Percentiles rank a stretch among this genome's conserved stretches.
phyloP scores from a whole-genome alignment of 768 basidiomycete genomes.

The Pisolithus orientalis region DNA sequence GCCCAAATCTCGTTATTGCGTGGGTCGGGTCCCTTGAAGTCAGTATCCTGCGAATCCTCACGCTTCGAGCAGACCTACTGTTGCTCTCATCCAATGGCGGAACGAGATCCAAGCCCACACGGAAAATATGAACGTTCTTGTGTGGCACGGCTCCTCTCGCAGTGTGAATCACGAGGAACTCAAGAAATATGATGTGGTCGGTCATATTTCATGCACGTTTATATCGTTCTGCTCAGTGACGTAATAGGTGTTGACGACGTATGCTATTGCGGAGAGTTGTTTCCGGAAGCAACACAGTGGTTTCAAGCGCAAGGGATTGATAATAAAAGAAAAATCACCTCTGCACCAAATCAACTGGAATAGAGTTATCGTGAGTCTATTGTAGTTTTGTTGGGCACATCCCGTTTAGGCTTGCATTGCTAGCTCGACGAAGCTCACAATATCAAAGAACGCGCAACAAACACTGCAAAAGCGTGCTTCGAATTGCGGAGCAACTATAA shows the following conservation, averaged over 20 bases:
- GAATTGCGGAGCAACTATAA: conserved; percentile 72
- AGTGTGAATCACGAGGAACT: conserved; percentile 62
- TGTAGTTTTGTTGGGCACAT: background rate
- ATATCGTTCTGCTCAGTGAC: conserved; percentile 4
- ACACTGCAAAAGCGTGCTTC: conserved; percentile 96
- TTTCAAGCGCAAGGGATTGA: conserved; percentile 77
- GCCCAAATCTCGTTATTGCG: conserved; percentile 92
- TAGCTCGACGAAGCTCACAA: conserved; percentile 96
- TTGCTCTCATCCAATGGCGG: conserved; percentile 76
- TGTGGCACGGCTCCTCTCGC: conserved; percentile 88
- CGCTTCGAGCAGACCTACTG: conserved; percentile 34
- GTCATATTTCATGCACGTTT: conserved; percentile 14
- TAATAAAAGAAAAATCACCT: conserved; percentile 85
- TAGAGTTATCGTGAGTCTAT: conserved; percentile 56
- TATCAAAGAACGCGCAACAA: conserved; percentile 92
- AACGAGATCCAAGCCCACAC: conserved; percentile 90
- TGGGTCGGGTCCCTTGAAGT: conserved; percentile 40
- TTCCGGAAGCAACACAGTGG: conserved; percentile 92
- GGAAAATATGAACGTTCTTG: conserved; percentile 71
- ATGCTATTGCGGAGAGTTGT: conserved; percentile 83
- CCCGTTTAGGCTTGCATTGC: background rate
- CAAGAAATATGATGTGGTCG: conserved; percentile 81
- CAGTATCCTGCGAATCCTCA: background rate
- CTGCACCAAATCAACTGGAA: conserved; percentile 85
- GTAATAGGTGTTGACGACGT: conserved; percentile 71